These are phyloP conservation scores for Cryptosporidium sp. DNA, from an alignment of 169 alveolate genomes.

Conservation along the genomic window DNA sequence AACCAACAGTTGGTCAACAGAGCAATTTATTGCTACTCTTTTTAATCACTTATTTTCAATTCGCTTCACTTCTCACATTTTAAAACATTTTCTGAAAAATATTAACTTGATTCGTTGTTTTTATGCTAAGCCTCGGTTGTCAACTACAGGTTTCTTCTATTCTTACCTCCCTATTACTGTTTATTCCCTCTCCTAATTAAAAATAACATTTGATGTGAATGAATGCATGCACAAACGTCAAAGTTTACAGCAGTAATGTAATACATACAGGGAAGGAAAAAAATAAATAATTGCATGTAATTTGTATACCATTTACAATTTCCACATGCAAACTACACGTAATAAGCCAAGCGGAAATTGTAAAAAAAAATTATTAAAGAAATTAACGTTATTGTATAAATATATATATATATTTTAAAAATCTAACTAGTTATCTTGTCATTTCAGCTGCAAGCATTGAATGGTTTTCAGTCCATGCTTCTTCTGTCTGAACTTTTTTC, in stretches of 20 bases:
- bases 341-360: background rate
- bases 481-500: constrained; percentile 62
- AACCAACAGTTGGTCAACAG: no score
- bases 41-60: background rate
- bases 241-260: background rate
- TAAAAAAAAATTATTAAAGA: no score
- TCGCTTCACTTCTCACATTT: background rate
- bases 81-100: no score
- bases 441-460: constrained; percentile 71
- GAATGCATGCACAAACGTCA: background rate
- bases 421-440: constrained; percentile 15
- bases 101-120: no score
- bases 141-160: no score
- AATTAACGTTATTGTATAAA: background rate
- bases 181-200: no score
- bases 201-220: background rate
- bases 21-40: no score
- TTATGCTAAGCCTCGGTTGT: no score
- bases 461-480: constrained; percentile 72
- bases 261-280: no score
- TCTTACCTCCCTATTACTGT: no score
- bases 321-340: background rate
- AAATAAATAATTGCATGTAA: no score
- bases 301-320: no score
- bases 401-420: background rate